Base-by-base conservation (phyloP, 371 early-diverging fungal genomes). In the Amoeboaphelidium occidentale region DNA sequence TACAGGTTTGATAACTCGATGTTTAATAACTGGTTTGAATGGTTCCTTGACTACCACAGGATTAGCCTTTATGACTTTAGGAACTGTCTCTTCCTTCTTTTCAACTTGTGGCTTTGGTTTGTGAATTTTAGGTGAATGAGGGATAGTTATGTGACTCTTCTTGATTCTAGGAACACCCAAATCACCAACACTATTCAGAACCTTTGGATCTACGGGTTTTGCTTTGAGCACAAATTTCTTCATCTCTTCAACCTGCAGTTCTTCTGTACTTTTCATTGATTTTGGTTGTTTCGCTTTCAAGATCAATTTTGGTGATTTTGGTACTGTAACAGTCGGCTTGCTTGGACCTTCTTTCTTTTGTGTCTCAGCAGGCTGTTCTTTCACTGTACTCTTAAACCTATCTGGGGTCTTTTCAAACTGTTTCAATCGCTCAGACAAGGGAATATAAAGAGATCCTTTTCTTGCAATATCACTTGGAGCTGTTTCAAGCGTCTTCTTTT, bases 81-180 rank as follows among this genome's bases (percentile, higher is more conserved):
- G n/a, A n/a, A n/a, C n/a, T n/a, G n/a, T n/a, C n/a, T n/a, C n/a
- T n/a, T n/a, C n/a, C n/a, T n/a, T n/a, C n/a, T n/a, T n/a, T n/a
- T n/a, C n/a, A n/a, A n/a, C n/a, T n/a, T n/a, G n/a, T n/a, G n/a
- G n/a, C n/a, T n/a, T n/a, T 17, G 39, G 39, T 17, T 32, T 32
- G 39, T 6, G 6, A 32, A 32, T 32, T 10, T 32, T 32, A 32
- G 39, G 39, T 17, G 39, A 32, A 6, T 32, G 6, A 10, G 39
- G 39, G 17, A 32, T 32, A 32, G 54, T 24, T 45, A 49, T 20
- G 27, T 48, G 17, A 27, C 51, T 6, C n/a, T 61, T 1, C 25
- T 61, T 25, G 61, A 61, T 45, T 46, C 47, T 25, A 51, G 17
- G 26, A 27, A 59, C 20, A 25, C 47, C 21, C 53, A 52, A 54